These are phyloP conservation scores for Epithemia pelagica DNA, from an alignment of 108 stramenopile species.

Conservation along the genomic window DNA sequence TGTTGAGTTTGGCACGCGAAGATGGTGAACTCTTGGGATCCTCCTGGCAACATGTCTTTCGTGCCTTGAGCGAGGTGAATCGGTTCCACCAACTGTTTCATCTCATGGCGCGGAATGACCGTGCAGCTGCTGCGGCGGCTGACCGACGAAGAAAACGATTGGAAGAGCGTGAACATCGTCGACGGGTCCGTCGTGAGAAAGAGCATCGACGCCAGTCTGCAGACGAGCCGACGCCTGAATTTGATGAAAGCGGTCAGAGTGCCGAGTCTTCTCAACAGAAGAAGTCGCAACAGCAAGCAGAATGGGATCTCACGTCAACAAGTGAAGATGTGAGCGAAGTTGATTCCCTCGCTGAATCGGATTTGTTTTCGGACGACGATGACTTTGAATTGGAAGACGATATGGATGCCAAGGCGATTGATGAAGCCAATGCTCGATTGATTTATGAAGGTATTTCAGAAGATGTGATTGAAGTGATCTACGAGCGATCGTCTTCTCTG, in stretches of 20 bases:
- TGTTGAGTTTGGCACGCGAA: conserved; percentile 75
- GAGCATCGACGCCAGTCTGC: conserved; percentile 15
- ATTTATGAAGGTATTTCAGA: conserved; percentile 76
- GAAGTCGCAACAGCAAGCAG: conserved; percentile 16
- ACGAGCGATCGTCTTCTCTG: conserved; percentile 68
- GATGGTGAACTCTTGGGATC: conserved; percentile 87
- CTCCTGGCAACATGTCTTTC: conserved; percentile 91
- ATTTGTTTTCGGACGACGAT: conserved; percentile 40
- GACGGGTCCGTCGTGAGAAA: conserved; percentile 9
- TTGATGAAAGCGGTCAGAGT: conserved; percentile 11
- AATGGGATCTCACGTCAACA: conserved; percentile 27
- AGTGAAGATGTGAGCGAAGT: conserved; percentile 15
- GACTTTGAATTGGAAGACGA: conserved; percentile 64
- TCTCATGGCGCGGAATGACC: conserved; percentile 67
- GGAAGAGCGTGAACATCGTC: conserved; percentile 22
- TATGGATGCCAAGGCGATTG: conserved; percentile 75
- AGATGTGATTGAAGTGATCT: conserved; percentile 77
- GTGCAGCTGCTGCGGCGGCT: conserved; percentile 38
- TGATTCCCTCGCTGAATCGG: conserved; percentile 29
- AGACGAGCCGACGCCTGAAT: conserved; percentile 22
- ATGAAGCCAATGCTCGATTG: conserved; percentile 73
- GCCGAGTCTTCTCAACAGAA: background rate
- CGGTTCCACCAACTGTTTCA: conserved; percentile 80
- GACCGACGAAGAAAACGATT: conserved; percentile 30
- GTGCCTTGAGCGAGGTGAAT: conserved; percentile 85